These are phyloP conservation scores for Amauroascus niger DNA, from an alignment of 2,329 filamentous ascomycete genomes.

Conservation along the genomic window DNA sequence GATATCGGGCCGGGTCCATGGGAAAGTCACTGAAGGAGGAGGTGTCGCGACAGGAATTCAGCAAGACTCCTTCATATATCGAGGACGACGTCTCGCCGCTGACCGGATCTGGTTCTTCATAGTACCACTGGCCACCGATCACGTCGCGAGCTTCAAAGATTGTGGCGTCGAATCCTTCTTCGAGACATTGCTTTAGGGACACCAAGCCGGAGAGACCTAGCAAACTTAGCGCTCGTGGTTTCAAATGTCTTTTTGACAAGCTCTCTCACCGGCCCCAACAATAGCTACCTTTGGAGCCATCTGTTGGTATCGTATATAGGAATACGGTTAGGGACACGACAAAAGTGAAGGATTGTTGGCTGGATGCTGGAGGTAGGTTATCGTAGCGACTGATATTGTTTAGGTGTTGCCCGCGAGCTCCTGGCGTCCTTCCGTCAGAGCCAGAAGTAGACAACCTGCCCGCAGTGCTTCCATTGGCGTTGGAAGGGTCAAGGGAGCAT, in stretches of 20 bases:
- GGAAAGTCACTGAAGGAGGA: constrained; percentile 36
- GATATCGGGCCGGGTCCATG: constrained; percentile 32
- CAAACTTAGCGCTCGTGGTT: not conserved
- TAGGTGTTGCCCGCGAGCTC: no score
- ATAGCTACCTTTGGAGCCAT: constrained; percentile 17
- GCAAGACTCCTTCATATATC: constrained; percentile 31
- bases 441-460: no score
- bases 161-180: constrained; percentile 29
- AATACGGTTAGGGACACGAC: not conserved
- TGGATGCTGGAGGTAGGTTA: not conserved
- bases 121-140: constrained; percentile 36
- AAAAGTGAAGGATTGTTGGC: no score
- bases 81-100: constrained; percentile 25
- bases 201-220: constrained; percentile 31
- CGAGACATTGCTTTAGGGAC: constrained; percentile 33
- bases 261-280: constrained; percentile 19
- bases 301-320: not conserved
- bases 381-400: no score
- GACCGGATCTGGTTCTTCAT: constrained; percentile 24
- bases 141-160: constrained; percentile 29
- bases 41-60: constrained; percentile 34
- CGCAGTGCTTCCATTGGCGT: no score
- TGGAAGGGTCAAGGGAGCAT: no score
- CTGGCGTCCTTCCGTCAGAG: no score
- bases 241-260: not conserved